Evolutionary conservation across 2,329 filamentous ascomycete genomes (phyloP), one percentile per base, ranked within the genome.

Genomic region (Beauveria australis): DNA sequence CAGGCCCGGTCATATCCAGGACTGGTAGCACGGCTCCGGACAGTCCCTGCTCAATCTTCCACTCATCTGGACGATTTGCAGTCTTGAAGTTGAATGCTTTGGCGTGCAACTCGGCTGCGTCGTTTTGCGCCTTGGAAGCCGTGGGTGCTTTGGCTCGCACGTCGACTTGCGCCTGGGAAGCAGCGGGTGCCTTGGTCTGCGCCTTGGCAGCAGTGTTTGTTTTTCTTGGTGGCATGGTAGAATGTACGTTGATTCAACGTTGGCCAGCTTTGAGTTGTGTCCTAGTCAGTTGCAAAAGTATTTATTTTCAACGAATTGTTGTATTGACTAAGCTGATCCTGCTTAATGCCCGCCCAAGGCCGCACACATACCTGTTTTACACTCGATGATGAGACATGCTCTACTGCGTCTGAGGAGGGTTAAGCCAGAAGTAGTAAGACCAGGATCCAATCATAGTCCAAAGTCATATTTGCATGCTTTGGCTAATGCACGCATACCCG

Each of bases 41-140:
- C 33, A 81, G 64, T 7, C 79, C 79, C 66, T 82, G 79, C 62
- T 82, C 79, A 53, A 81, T 76, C 67, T 76, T 80, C 79, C 79
- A 82, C 68, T 81, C 79, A 72, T 81, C 78, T 1, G 76, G 72
- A 3, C 67, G 67, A 51, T 69, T 69, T 16, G 61, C 55, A 2
- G 65, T 67, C 49, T 67, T 49, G 12, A 58, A 24, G 3, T 48
- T 22, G 14, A 22, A 22, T 33, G 49, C 16, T 19, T 53, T 53
- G n/a, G 28, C 28, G 7, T 53, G 49, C 12, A 37, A 37, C 16
- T 37, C 33, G 33, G 33, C 33, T 6, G 33, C 33, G 5, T 37
- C 33, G 12, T 37, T 37, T 6, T 37, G 33, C 12, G 33, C 33
- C 33, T 37, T 14, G 33, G 33, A 37, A 16, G 33, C 33, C 33